Base-by-base conservation (phyloP, 2,329 filamentous ascomycete genomes). In the Elsinoe fawcettii region DNA sequence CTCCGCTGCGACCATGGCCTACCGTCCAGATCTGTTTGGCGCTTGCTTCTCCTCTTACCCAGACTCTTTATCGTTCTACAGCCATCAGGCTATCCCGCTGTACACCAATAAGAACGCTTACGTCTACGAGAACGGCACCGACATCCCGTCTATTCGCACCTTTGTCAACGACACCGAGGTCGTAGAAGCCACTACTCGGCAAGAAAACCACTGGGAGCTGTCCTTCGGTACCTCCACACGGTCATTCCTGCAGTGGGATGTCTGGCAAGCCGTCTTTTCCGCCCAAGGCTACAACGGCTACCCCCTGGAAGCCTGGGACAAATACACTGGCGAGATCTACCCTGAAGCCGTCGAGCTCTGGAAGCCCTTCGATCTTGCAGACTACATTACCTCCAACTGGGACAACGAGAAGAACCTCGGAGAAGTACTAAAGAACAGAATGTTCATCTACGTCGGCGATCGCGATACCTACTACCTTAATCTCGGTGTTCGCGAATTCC, bases 141-240 rank as follows among this genome's bases (percentile, higher is more conserved):
- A 51, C 3, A 64, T 71, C 2, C 60, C 62, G 11, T 70, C 69
- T 1, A 70, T 71, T 49, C 66, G 70, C 9, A 62, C 58, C 2
- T 61, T 63, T 8, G 56, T 61, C 6, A 66, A 71, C 43, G 64
- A 63, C 3, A 68, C 60, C 1, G 59, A 69, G 27, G 58, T 67
- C 9, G 57, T 66, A 0, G 60, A 64, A 1, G 65, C 69, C 0
- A 66, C 64, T 0, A 62, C 65, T 6, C 64, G 61, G 14, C 65
- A 67, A 25, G 69, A 71, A 55, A 71, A 71, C 46, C 69, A 71
- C 58, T 73, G 70, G 70, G 70, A 73, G 46, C 61, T 73, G 1
- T 67, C 69, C 0, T 70, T 67, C 18, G 70, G 70, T 23, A 71
- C 70, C 1, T 62, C 65, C 0, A 66, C 68, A 0, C 68, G 70